Base-by-base conservation (phyloP, 108 stramenopile species). In the Hondaea fermentalgiana region DNA sequence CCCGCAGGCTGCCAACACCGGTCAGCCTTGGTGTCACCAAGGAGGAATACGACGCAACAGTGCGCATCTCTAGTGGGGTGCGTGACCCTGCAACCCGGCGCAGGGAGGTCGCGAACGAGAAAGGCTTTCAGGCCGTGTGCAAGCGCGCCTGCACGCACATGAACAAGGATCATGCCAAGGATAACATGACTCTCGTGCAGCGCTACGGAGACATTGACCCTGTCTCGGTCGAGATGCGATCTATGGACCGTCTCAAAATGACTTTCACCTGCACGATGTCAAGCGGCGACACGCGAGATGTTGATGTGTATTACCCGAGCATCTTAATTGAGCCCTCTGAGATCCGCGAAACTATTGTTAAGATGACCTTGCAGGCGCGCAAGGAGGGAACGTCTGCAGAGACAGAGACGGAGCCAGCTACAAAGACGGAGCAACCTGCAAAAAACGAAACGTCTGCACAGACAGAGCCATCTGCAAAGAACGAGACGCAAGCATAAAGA, bases 81-180 rank as follows among this genome's bases (percentile, higher is more conserved):
- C 76, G 51, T 21, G 51, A 47, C n/a, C 49, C 19, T 6, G 49
- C 49, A n/a, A 47, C 45, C 16, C 51, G 51, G 1, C 45, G 51
- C 12, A 53, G 4, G 23, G 76, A 83, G 76, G 49, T 35, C 10
- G 51, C 45, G 10, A 53, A 45, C 45, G 76, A 47, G 76, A 23
- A 83, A 16, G n/a, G 19, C 28, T 83, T 83, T 45, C 6, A 83
- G 76, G 23, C 12, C 12, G 76, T 23, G 44, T 47, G 45, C 51
- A 17, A 12, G 25, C 76, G 76, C 49, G 45, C 76, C 51, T n/a
- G n/a, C 51, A 12, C 17, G 45, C 76, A 83, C 76, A 83, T 83
- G 76, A 83, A 83, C 76, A 83, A 83, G 28, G 76, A 83, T 23
- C 76, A 83, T 23, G 76, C 76, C 28, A 47, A 83, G 49, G 76